Evolutionary conservation across 768 basidiomycete genomes (phyloP), one percentile per base, ranked within the genome.

Genomic region (Rhizopogon salebrosus): DNA sequence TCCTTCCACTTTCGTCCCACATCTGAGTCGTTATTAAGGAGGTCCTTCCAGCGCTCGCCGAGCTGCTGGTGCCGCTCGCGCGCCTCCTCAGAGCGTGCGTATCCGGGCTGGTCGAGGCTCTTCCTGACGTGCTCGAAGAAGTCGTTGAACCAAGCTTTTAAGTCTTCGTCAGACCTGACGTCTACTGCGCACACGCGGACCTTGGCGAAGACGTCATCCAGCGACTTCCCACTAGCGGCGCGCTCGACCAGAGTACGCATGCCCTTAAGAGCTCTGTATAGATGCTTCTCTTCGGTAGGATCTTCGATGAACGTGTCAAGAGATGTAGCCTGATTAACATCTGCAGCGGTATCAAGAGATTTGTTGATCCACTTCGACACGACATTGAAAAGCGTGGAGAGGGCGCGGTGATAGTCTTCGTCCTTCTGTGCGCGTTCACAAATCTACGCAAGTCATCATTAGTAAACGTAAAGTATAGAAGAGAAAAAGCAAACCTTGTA

Each of bases 381-480:
- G 43, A 82, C 72, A 42, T 69, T 67, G 58, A 89, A 82, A 26
- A 88, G 63, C 3, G 80, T 83, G 39, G 78, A 69, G 41, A 89
- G 67, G 1, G 86, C 69, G 2, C 74, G 66, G 49, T 77, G 78
- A 54, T 87, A 89, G 8, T 77, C 72, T 6, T 78, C 70, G 57
- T 89, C 82, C 8, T 74, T 73, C 55, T 83, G 82, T 1, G 85
- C 84, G 24, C 82, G 80, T 50, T 85, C 81, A 58, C 76, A 81
- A 7, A 87, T 75, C 87, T 85, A 50, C 1, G 1, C 1, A n/a
- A 18, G 3, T 11, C 3, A 35, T 54, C 10, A 36, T 46, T 8
- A 46, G 14, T 20, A 13, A 16, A 9, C 5, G 10, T 18, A 3
- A 23, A 8, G 31, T 4, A 11, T 4, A 3, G 3, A 2, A 13